phyloP scores from a whole-genome alignment of 768 basidiomycete genomes.

The Psilocybe subaeruginosa region DNA sequence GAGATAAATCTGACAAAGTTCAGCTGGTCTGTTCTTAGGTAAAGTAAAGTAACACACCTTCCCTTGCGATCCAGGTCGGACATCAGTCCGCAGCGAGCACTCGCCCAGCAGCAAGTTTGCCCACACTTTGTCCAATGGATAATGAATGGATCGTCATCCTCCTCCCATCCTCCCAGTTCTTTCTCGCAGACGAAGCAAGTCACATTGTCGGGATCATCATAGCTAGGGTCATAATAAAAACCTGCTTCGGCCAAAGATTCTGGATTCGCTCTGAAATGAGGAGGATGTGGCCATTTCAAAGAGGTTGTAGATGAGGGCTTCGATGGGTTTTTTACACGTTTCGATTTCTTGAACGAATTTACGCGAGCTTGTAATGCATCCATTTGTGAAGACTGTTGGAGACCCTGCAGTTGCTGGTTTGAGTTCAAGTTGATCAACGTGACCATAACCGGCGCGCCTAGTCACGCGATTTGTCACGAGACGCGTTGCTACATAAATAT shows the following conservation, averaged over 20 bases:
- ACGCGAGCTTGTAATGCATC: slow-evolving; percentile 60
- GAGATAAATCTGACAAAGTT: slow-evolving; percentile 55
- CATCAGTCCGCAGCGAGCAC: slow-evolving; percentile 70
- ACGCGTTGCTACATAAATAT: slow-evolving; percentile 4
- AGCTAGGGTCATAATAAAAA: slow-evolving; percentile 80
- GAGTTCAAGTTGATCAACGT: slow-evolving; percentile 17
- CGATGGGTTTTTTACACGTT: slow-evolving; percentile 58
- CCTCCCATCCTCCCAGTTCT: slow-evolving; percentile 83
- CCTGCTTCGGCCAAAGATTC: slow-evolving; percentile 83
- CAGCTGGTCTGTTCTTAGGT: neutral
- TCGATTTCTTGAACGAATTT: slow-evolving; percentile 68
- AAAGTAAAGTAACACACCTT: slow-evolving; percentile 42
- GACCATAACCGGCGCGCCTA: slow-evolving; percentile 29
- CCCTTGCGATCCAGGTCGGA: slow-evolving; percentile 60
- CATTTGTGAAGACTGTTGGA: slow-evolving; percentile 37
- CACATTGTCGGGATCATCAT: slow-evolving; percentile 73
- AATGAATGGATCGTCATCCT: slow-evolving; percentile 81
- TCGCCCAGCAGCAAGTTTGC: slow-evolving; percentile 76
- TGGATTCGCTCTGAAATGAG: slow-evolving; percentile 68
- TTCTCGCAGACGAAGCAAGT: slow-evolving; percentile 86
- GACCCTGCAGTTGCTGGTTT: slow-evolving; percentile 12
- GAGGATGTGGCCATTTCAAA: slow-evolving; percentile 82
- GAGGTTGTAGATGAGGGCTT: slow-evolving; percentile 49
- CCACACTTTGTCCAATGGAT: slow-evolving; percentile 79
- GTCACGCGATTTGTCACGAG: slow-evolving; percentile 36